phyloP scores from a whole-genome alignment of 805 yeast genomes.

The Grigorovia yakushimaensis region DNA sequence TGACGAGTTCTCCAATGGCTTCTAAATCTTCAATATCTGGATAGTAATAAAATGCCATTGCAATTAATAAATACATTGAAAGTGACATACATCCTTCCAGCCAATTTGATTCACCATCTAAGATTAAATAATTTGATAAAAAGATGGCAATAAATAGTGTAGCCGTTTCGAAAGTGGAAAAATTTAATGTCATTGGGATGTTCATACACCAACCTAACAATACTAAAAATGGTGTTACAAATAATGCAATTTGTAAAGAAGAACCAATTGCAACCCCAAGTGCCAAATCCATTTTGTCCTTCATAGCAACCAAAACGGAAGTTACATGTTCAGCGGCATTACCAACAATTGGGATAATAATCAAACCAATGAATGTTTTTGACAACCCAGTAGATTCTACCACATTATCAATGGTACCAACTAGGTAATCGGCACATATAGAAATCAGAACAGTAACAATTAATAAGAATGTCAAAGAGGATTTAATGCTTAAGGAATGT shows the following conservation, averaged over 20 bases:
- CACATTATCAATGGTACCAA: conserved; percentile 84
- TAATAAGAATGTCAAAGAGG: conserved; percentile 46
- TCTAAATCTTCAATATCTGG: conserved; percentile 43
- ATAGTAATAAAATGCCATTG: conserved; percentile 80
- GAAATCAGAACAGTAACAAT: conserved; percentile 72
- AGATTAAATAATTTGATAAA: conserved; percentile 73
- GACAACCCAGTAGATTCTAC: conserved; percentile 79
- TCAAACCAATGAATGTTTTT: conserved; percentile 89
- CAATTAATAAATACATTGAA: conserved; percentile 77
- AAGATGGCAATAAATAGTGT: conserved; percentile 84
- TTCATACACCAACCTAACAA: conserved; percentile 86
- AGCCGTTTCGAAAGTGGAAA: conserved; percentile 89
- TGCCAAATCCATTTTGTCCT: conserved; percentile 95
- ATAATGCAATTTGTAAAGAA: conserved; percentile 87
- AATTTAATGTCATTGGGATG: conserved; percentile 86
- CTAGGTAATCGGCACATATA: conserved; percentile 85
- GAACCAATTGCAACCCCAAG: conserved; percentile 96
- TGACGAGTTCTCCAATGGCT: not conserved
- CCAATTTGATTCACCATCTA: conserved; percentile 96
- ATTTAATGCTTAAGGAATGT: conserved; percentile 38
- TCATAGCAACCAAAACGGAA: conserved; percentile 87
- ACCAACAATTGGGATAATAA: conserved; percentile 92
- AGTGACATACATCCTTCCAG: conserved; percentile 90
- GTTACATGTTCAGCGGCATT: conserved; percentile 99
- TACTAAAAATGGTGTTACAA: conserved; percentile 93